Conservation (phyloP, 228 moss, liverwort and hornwort genomes). For the Sphagnum magellanicum region DNA sequence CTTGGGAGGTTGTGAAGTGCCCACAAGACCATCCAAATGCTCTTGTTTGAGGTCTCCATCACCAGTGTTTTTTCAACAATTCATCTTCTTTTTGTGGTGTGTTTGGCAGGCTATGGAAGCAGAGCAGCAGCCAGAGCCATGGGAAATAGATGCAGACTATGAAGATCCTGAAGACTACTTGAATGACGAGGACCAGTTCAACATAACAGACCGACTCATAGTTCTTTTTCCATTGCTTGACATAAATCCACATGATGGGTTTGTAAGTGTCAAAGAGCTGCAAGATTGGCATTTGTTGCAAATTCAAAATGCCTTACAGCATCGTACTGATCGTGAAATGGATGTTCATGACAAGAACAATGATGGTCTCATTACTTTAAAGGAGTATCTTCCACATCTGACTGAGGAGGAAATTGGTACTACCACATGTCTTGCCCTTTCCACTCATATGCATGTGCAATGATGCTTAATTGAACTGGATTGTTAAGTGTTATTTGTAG, state of each 20-base stretch:
- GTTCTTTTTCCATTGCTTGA: conserved; percentile 65
- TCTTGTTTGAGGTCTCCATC: too few relatives aligned
- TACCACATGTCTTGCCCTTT: not conserved
- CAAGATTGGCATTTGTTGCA: conserved; percentile 63
- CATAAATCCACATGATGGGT: conserved; percentile 41
- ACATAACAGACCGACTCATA: conserved; percentile 59
- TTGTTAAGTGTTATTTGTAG: too few relatives aligned
- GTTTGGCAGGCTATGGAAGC: conserved; percentile 9
- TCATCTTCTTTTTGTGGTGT: not conserved
- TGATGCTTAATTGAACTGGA: too few relatives aligned
- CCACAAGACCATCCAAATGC: too few relatives aligned
- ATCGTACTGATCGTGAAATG: conserved; percentile 62
- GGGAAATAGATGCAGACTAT: conserved; percentile 33
- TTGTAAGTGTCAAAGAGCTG: conserved; percentile 61
- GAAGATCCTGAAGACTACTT: conserved; percentile 58
- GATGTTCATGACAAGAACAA: conserved; percentile 51
- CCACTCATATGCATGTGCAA: too few relatives aligned
- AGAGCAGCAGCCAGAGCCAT: conserved; percentile 23
- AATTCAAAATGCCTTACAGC: conserved; percentile 44
- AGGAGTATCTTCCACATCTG: conserved; percentile 63
- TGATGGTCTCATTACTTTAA: conserved; percentile 51
- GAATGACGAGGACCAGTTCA: conserved; percentile 57
- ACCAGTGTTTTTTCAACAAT: too few relatives aligned
- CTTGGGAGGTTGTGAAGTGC: too few relatives aligned
- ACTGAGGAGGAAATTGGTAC: conserved; percentile 37